Evolutionary conservation across 2,329 filamentous ascomycete species (phyloP).

Genomic region (Ophiosphaerella herpotricha): DNA sequence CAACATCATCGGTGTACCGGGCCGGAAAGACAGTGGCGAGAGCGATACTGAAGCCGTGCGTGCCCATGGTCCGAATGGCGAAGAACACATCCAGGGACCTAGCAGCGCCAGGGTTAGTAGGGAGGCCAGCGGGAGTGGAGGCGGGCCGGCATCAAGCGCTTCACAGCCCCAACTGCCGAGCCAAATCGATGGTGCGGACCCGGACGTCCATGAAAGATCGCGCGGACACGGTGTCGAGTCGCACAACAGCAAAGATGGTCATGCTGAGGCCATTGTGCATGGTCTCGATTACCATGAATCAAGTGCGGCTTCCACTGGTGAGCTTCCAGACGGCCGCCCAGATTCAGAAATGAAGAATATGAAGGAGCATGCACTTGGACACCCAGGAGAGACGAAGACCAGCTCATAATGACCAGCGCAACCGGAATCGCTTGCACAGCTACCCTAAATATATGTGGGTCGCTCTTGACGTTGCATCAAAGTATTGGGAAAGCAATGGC

Average conservation of each 20-base stretch:
- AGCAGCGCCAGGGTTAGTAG: slow-evolving; percentile 17
- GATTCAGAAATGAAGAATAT: slow-evolving; percentile 46
- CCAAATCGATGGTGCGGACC: slow-evolving; percentile 17
- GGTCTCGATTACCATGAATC: slow-evolving; percentile 37
- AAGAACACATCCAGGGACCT: slow-evolving; percentile 37
- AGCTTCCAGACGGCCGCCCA: slow-evolving; percentile 49
- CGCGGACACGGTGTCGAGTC: slow-evolving; percentile 18
- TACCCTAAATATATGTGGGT: neutral
- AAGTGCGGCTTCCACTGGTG: slow-evolving; percentile 43
- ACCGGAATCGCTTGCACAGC: neutral
- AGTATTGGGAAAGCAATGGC: slow-evolving; percentile 6
- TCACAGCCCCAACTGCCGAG: slow-evolving; percentile 21
- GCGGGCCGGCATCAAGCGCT: slow-evolving; percentile 13
- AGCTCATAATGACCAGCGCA: slow-evolving; percentile 18
- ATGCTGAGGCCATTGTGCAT: slow-evolving; percentile 26
- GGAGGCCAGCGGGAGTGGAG: slow-evolving; percentile 20
- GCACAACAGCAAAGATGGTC: slow-evolving; percentile 14
- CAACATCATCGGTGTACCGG: slow-evolving; percentile 31
- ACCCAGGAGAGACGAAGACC: slow-evolving; percentile 25
- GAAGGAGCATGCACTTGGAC: slow-evolving; percentile 40
- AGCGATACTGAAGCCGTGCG: slow-evolving; percentile 48
- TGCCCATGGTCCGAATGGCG: slow-evolving; percentile 43
- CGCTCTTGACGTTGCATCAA: neutral
- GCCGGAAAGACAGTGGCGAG: slow-evolving; percentile 35
- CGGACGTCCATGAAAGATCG: slow-evolving; percentile 4